Evolutionary conservation across 192 early-diverging fungal genomes (phyloP).

Genomic region (Pecoramyces ruminantium): DNA sequence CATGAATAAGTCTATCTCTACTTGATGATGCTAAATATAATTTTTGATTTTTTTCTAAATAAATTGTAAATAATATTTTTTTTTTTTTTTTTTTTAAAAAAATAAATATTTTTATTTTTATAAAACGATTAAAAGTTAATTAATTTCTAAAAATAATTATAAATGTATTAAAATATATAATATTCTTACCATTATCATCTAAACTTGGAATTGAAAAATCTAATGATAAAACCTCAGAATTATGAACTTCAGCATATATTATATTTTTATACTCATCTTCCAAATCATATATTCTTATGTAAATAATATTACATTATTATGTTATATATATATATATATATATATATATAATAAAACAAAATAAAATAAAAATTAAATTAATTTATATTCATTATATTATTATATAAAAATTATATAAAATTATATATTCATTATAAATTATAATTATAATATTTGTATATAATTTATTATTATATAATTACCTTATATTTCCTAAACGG

Average conservation of each 20-base stretch:
- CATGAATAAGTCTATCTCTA: slow-evolving; percentile 57
- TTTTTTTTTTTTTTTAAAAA: too few relatives aligned
- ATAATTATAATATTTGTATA: too few relatives aligned
- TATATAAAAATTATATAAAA: too few relatives aligned
- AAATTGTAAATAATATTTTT: too few relatives aligned
- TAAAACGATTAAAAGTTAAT: too few relatives aligned
- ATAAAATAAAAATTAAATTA: too few relatives aligned
- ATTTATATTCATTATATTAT: too few relatives aligned
- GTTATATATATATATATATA: not conserved
- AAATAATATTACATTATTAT: not conserved
- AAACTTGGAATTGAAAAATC: slow-evolving; percentile 37
- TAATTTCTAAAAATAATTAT: too few relatives aligned
- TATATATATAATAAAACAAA: not conserved
- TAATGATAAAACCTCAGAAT: slow-evolving; percentile 57
- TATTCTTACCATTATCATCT: slow-evolving; percentile 1
- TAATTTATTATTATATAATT: too few relatives aligned
- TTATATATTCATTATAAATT: too few relatives aligned
- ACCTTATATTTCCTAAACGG: slow-evolving; percentile 49
- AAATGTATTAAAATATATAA: too few relatives aligned
- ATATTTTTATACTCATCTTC: slow-evolving; percentile 33
- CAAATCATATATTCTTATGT: slow-evolving; percentile 40
- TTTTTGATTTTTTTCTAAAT: not conserved
- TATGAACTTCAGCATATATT: slow-evolving; percentile 54
- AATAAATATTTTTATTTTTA: too few relatives aligned
- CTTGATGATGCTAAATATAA: slow-evolving; percentile 42